phyloP scores from a whole-genome alignment of 2,329 filamentous ascomycete species.

The Ceratocystis diversiconidia region DNA sequence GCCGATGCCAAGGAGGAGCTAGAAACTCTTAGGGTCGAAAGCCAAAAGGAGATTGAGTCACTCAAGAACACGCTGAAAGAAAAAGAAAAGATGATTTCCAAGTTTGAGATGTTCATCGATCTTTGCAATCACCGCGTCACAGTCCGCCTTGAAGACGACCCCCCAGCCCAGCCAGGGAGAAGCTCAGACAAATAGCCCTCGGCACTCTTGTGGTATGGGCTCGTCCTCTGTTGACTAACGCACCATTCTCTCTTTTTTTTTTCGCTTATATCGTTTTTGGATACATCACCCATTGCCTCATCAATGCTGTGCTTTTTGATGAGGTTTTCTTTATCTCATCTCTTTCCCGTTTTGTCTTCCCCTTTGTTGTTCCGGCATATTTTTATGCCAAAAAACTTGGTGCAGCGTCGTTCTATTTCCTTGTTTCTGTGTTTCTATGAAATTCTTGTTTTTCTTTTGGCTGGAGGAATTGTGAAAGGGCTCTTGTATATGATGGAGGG shows the following conservation, averaged over 20 bases:
- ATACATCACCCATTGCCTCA: not conserved
- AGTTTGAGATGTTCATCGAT: conserved; percentile 56
- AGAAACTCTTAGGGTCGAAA: conserved; percentile 41
- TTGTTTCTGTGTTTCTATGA: not conserved
- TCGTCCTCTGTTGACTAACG: not conserved
- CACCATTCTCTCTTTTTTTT: not conserved
- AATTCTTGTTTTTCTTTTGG: not conserved
- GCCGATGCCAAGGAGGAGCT: conserved; percentile 43
- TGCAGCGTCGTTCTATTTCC: not conserved
- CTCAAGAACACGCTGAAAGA: conserved; percentile 46
- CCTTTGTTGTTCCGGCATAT: not conserved
- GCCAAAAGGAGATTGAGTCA: conserved; percentile 42
- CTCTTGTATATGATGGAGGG: not conserved
- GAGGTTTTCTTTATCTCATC: not conserved
- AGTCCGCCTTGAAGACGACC: conserved; percentile 33
- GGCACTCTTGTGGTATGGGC: not conserved
- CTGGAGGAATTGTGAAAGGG: not conserved
- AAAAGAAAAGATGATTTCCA: conserved; percentile 47
- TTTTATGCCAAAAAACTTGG: not conserved
- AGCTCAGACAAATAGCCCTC: conserved; percentile 13
- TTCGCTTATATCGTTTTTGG: not conserved
- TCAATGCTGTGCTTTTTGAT: not conserved
- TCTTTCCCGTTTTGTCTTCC: not conserved
- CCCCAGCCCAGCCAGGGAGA: conserved; percentile 21
- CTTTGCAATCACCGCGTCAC: conserved; percentile 55